phyloP scores from a whole-genome alignment of 345 rosid genomes.

The Pistacia atlantica region DNA sequence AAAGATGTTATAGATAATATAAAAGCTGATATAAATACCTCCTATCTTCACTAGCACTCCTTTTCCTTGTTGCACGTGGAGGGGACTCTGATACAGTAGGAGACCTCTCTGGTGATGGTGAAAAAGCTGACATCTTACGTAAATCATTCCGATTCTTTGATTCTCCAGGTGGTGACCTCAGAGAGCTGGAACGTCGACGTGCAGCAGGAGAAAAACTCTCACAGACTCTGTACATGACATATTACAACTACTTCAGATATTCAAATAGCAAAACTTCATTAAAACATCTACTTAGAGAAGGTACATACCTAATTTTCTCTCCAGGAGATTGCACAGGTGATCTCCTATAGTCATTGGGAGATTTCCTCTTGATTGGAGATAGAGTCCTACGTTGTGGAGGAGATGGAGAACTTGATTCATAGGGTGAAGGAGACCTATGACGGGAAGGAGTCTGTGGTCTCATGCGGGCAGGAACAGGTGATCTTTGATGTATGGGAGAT shows the following conservation, averaged over 20 bases:
- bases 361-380: slow-evolving; percentile 44
- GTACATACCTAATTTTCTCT: slow-evolving; percentile 54
- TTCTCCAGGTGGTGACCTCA: slow-evolving; percentile 24
- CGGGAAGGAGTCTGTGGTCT: slow-evolving; percentile 46
- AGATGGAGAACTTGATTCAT: slow-evolving; percentile 50
- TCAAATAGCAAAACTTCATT: background rate
- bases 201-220: slow-evolving; percentile 27
- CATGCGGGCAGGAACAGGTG: slow-evolving; percentile 39
- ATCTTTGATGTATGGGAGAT: slow-evolving; percentile 31
- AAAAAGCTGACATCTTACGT: slow-evolving; percentile 15
- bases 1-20: background rate
- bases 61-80: slow-evolving; percentile 17
- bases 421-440: slow-evolving; percentile 43
- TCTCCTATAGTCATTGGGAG: slow-evolving; percentile 35
- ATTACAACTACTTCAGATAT: background rate
- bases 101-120: slow-evolving; percentile 36
- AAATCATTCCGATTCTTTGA: slow-evolving; percentile 24
- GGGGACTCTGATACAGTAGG: slow-evolving; percentile 28
- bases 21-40: slow-evolving; percentile 31
- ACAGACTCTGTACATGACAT: slow-evolving; percentile 25
- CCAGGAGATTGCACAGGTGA: slow-evolving; percentile 44
- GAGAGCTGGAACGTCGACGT: slow-evolving; percentile 17
- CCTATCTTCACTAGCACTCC: slow-evolving; percentile 30
- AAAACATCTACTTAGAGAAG: background rate
- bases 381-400: slow-evolving; percentile 43